Percentiles rank a stretch among this genome's conserved stretches.
Evolutionary conservation across 2,329 filamentous ascomycete genomes (phyloP).

Genomic region (Fusarium tanahbumbuense): DNA sequence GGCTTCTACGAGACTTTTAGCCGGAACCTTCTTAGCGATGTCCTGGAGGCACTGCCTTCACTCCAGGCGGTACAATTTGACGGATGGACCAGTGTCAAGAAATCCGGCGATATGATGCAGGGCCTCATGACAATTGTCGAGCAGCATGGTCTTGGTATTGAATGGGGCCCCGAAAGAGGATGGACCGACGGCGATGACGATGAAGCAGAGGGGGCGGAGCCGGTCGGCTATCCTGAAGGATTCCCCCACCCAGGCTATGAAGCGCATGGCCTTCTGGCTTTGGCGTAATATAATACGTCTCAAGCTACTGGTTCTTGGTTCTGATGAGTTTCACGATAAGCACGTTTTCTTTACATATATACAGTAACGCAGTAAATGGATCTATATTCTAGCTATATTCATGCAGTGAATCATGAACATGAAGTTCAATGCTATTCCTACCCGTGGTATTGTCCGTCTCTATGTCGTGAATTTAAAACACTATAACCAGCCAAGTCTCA

Average conservation of each 20-base stretch:
- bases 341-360: slow-evolving; percentile 13
- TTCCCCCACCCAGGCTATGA: slow-evolving; percentile 30
- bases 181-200: slow-evolving; percentile 67
- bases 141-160: slow-evolving; percentile 63
- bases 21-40: slow-evolving; percentile 63
- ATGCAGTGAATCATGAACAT: slow-evolving; percentile 18
- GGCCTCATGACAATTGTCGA: slow-evolving; percentile 66
- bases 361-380: slow-evolving; percentile 18
- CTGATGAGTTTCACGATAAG: slow-evolving; percentile 39
- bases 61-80: slow-evolving; percentile 75
- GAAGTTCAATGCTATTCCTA: slow-evolving; percentile 12
- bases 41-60: slow-evolving; percentile 68
- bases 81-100: slow-evolving; percentile 73
- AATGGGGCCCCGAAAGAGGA: slow-evolving; percentile 74
- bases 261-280: slow-evolving; percentile 14
- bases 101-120: slow-evolving; percentile 72
- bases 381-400: slow-evolving; percentile 27
- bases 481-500: slow-evolving; percentile 23
- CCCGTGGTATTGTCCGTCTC: slow-evolving; percentile 34
- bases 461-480: slow-evolving; percentile 19
- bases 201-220: slow-evolving; percentile 1
- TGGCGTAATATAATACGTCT: slow-evolving; percentile 19
- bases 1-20: slow-evolving; percentile 79
- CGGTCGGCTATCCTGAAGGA: slow-evolving; percentile 16
- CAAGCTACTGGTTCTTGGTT: slow-evolving; percentile 2